Percentiles rank a stretch among this genome's conserved stretches.
Conservation (phyloP, 139 green algal species). For the Volvox africanus region DNA sequence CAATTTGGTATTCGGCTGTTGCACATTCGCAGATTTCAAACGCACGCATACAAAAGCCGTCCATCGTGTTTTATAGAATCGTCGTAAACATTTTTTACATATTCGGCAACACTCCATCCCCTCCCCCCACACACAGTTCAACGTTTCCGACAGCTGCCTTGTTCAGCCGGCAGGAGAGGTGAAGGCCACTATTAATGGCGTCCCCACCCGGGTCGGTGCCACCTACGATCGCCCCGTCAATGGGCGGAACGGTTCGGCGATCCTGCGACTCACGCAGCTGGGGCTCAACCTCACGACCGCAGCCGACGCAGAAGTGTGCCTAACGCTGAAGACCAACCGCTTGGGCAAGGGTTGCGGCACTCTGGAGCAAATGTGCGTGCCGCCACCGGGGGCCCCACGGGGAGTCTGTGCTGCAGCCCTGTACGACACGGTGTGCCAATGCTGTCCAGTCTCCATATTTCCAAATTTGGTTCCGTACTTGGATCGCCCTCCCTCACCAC, state of each 20-base stretch:
- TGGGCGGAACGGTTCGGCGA: neutral
- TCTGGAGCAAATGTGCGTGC: conserved; percentile 5
- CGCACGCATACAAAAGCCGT: too few species aligned
- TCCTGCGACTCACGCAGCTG: conserved; percentile 11
- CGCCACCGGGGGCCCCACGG: neutral
- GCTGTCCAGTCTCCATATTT: neutral
- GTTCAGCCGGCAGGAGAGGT: neutral
- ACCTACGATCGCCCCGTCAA: neutral
- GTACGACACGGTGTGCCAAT: neutral
- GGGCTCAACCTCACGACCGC: neutral
- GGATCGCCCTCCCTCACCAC: neutral
- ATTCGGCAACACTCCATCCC: too few species aligned
- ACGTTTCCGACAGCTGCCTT: neutral
- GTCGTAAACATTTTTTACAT: too few species aligned
- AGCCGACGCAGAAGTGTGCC: neutral
- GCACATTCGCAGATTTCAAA: too few species aligned
- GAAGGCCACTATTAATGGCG: conserved; percentile 1
- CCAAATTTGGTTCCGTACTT: neutral
- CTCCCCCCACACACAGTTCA: too few species aligned
- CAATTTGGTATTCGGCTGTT: too few species aligned
- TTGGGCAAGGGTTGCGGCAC: neutral
- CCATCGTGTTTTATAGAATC: too few species aligned
- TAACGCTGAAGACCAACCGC: neutral
- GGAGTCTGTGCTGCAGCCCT: neutral
- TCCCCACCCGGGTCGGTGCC: neutral